phyloP scores from a whole-genome alignment of 495 filamentous ascomycete genomes.

The Xylaria grammica region DNA sequence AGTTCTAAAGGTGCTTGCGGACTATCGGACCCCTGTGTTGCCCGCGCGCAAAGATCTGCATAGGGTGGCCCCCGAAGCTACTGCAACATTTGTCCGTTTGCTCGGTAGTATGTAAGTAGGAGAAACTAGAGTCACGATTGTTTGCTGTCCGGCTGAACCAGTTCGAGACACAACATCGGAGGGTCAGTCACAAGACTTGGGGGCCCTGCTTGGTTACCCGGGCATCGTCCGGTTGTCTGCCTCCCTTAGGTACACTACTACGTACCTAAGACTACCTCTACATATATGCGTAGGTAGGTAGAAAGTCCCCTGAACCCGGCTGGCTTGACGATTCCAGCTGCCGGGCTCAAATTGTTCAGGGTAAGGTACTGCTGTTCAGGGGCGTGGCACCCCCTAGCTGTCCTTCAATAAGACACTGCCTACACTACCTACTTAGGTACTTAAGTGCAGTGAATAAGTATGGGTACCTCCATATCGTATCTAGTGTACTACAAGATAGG shows the following conservation, averaged over 20 bases:
- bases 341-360: conserved; percentile 9
- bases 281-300: background rate
- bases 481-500: too few relatives aligned
- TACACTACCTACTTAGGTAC: background rate
- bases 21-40: background rate
- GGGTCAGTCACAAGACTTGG: conserved; percentile 16
- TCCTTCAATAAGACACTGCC: background rate
- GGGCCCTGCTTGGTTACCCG: background rate
- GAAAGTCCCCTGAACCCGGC: conserved; percentile 18
- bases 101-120: background rate
- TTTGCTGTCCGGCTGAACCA: background rate
- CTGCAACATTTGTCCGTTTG: conserved; percentile 5
- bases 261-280: too few relatives aligned
- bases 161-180: background rate
- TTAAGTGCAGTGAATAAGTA: background rate
- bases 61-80: background rate
- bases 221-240: too few relatives aligned
- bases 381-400: background rate
- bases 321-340: background rate
- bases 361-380: background rate
- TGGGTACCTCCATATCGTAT: too few relatives aligned
- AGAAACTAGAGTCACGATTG: background rate
- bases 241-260: too few relatives aligned
- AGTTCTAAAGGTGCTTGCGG: background rate
- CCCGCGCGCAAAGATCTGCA: background rate